Evolutionary conservation across 108 stramenopile species (phyloP), one percentile per base, ranked within the genome.

Genomic region (Mediolabrus comicus): DNA sequence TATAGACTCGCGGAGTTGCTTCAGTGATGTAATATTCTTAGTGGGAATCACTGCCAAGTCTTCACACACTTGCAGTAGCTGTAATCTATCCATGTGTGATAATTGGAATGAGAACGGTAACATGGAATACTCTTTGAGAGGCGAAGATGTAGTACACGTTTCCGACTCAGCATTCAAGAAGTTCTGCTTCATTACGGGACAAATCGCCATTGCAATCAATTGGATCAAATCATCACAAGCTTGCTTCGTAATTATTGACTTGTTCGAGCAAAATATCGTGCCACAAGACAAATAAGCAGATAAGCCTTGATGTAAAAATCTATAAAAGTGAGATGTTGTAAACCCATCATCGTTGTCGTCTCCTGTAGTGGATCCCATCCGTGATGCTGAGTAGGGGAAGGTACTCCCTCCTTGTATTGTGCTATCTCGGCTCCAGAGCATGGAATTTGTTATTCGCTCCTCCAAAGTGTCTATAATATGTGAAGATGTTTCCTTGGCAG

Each of bases 71-170:
- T 30, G 30, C 0, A 74, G 38, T 65, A 74, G 27, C 12, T 65
- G 46, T 30, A 74, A 30, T 74, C 65, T 59, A 53, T 74, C 73
- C 11, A 5, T 4, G 55, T 74, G 66, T 3, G 64, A 41, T 10
- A 74, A 33, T 36, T 74, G 65, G 57, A 74, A 74, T 53, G 73
- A 43, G 41, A 65, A 67, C 2, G 73, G 73, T 16, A 65, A 28
- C 26, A 49, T 66, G 17, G 73, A 74, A 16, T 11, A 36, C 8
- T 65, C 13, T 51, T 27, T 25, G 16, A 51, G 13, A 38, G 39
- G 4, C 35, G n/a, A 4, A 10, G 53, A 13, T 6, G 31, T 17
- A 1, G 0, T 25, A 4, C 59, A 39, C 29, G 19, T 63, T 30
- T 14, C 38, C n/a, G 17, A n/a, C 6, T 36, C 13, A 1, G 14